A percentile compares a stretch with the other conserved stretches of the same genome.
Conservation (phyloP, 1,284 basidiomycete genomes). For the Ustilago nuda region DNA sequence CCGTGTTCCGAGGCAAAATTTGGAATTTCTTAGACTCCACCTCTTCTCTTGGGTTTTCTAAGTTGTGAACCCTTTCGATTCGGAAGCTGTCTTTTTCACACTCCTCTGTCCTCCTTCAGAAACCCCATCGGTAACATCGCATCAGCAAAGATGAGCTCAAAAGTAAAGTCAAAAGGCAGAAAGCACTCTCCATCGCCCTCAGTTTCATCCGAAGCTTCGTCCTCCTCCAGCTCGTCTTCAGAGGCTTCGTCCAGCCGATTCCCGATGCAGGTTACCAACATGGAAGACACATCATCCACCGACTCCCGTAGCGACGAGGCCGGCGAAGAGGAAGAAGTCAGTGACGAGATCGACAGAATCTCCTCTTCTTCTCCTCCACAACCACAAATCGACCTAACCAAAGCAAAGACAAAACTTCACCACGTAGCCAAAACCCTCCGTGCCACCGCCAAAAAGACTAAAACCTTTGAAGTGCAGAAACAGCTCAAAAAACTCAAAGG, state of each 20-base stretch:
- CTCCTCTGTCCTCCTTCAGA: not conserved
- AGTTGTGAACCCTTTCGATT: not conserved
- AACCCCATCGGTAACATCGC: not conserved
- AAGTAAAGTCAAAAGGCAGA: not conserved
- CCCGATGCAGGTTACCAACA: not conserved
- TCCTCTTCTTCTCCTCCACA: not conserved
- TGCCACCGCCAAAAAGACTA: slow-evolving; percentile 82
- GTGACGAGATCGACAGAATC: not conserved
- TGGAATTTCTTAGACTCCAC: slow-evolving; percentile 23
- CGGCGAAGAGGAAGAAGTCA: slow-evolving; percentile 1
- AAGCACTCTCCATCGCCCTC: slow-evolving; percentile 9
- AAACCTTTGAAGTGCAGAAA: slow-evolving; percentile 84
- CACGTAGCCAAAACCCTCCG: slow-evolving; percentile 77
- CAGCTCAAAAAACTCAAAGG: slow-evolving; percentile 84
- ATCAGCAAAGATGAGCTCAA: slow-evolving; percentile 15
- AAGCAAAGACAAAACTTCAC: slow-evolving; percentile 69
- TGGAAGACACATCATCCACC: not conserved
- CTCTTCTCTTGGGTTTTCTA: slow-evolving; percentile 9
- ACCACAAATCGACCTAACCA: slow-evolving; percentile 22
- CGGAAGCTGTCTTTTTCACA: not conserved
- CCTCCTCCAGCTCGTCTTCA: slow-evolving; percentile 10
- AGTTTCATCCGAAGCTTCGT: not conserved
- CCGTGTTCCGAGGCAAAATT: slow-evolving; percentile 36
- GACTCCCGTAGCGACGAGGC: not conserved
- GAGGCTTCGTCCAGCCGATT: slow-evolving; percentile 34